Evolutionary conservation across 139 green algal genomes (phyloP).

Genomic region (Protoeuglena noctilucae): DNA sequence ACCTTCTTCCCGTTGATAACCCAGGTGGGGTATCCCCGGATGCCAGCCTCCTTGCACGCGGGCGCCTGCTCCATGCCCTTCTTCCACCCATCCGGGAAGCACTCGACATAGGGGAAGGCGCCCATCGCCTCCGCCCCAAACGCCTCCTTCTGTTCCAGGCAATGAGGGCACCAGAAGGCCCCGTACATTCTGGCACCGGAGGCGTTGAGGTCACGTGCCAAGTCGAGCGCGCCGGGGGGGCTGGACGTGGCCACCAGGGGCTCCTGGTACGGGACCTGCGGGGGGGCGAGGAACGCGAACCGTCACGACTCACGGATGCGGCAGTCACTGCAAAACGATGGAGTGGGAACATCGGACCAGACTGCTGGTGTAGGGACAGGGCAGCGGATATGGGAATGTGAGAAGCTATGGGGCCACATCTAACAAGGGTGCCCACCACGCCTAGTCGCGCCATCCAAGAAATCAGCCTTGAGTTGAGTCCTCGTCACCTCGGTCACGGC

Average conservation of each 20-base stretch:
- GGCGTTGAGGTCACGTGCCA: constrained; percentile 44
- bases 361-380: no score
- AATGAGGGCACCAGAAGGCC: constrained; percentile 96
- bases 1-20: constrained; percentile 64
- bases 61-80: constrained; percentile 29
- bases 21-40: constrained; percentile 91
- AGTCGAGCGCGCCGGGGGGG: constrained; percentile 6
- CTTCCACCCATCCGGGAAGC: constrained; percentile 78
- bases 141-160: constrained; percentile 79
- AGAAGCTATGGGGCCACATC: constrained; percentile 1
- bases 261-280: constrained; percentile 12
- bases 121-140: constrained; percentile 68
- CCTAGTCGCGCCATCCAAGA: no score
- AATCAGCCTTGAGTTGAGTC: no score
- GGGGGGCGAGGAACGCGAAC: no score
- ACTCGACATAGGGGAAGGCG: constrained; percentile 93
- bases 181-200: constrained; percentile 88
- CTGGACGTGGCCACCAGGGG: constrained; percentile 20
- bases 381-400: background rate
- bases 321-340: no score
- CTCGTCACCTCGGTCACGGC: background rate
- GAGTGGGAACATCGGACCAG: no score
- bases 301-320: no score
- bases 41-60: constrained; percentile 49
- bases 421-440: no score